Percentiles rank a stretch among this genome's conserved stretches.
Conservation (phyloP, 2,329 filamentous ascomycete genomes). For the Myrmaecium sp. region DNA sequence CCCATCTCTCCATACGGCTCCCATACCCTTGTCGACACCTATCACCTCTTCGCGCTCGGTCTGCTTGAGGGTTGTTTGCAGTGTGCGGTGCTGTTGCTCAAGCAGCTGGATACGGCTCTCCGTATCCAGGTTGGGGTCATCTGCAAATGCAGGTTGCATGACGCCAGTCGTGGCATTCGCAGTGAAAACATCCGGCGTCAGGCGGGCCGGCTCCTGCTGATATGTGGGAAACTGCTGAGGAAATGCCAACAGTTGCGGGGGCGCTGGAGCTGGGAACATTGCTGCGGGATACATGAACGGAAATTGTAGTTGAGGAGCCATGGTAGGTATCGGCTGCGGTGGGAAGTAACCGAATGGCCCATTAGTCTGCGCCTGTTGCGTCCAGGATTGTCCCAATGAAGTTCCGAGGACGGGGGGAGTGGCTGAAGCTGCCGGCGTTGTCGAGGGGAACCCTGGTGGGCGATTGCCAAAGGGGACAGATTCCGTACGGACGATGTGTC, state of each 20-base stretch:
- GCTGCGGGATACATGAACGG: slow-evolving; percentile 1
- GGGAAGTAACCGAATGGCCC: slow-evolving; percentile 4
- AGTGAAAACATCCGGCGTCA: no score
- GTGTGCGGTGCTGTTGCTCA: no score
- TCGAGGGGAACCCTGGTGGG: slow-evolving; percentile 14
- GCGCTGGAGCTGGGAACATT: background rate
- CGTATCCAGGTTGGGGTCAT: no score
- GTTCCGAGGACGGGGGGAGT: slow-evolving; percentile 10
- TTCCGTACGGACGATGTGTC: slow-evolving; percentile 34
- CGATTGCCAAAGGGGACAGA: slow-evolving; percentile 15
- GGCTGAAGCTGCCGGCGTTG: slow-evolving; percentile 14
- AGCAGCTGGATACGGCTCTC: no score
- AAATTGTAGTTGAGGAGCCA: slow-evolving; percentile 3
- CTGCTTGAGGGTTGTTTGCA: no score
- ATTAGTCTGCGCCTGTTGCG: slow-evolving; percentile 8
- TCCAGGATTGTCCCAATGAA: slow-evolving; percentile 4
- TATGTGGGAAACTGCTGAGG: background rate
- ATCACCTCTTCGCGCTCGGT: no score
- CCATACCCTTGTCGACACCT: no score
- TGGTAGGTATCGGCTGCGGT: slow-evolving; percentile 16
- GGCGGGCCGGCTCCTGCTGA: no score
- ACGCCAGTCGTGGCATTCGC: no score
- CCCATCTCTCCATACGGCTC: no score
- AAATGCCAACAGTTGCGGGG: background rate
- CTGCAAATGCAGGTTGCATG: no score